Base-by-base conservation (phyloP, 2,329 filamentous ascomycete genomes). In the Claviceps sp. region DNA sequence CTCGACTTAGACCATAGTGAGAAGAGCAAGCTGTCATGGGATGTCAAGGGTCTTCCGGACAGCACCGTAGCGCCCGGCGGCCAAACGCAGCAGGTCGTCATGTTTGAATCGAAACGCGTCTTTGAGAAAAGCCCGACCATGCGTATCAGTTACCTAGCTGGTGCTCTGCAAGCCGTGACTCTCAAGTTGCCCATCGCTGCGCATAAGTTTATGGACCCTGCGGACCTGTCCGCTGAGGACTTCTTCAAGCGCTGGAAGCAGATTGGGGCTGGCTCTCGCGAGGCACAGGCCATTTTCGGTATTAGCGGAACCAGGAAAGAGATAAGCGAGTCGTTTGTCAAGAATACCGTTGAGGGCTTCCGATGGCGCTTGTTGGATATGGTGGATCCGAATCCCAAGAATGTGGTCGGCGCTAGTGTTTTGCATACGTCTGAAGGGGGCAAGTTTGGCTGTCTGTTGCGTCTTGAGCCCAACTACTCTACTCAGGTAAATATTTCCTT, bases 221-320 rank as follows among this genome's bases (percentile, higher is more conserved):
- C 93, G 0, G 85, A 93, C 52, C 74, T 98, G 40, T 80, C 80
- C 6, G 82, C 85, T 0, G 93, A 98, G 50, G 93, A 98, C 64
- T 98, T 97, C 70, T 98, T 98, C 79, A 96, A 94, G 75, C 78
- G 94, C 49, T 98, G 93, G 93, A 94, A 95, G 75, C 93, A 98
- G 70, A 97, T 98, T 60, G 93, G 93, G 13, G 88, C 86, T 5
- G 80, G 81, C 1, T 84, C 90, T 1, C 80, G 94, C 34, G 94
- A 98, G 67, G 83, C 87, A 0, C 93, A 98, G 66, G 79, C 79
- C 47, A 88, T 97, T 36, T 94, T 98, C 66, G 82, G 83, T 0
- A 65, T 91, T 11, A 68, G 72, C 1, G 55, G 58, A 2, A 66
- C 65, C 1, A 76, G 75, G 29, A 73, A 79, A 53, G 82, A 84